Percentiles rank a stretch among this genome's conserved stretches.
These are phyloP conservation scores for Erigeron philadelphicus DNA, from an alignment of 140 eudicot species.

Conservation along the genomic window DNA sequence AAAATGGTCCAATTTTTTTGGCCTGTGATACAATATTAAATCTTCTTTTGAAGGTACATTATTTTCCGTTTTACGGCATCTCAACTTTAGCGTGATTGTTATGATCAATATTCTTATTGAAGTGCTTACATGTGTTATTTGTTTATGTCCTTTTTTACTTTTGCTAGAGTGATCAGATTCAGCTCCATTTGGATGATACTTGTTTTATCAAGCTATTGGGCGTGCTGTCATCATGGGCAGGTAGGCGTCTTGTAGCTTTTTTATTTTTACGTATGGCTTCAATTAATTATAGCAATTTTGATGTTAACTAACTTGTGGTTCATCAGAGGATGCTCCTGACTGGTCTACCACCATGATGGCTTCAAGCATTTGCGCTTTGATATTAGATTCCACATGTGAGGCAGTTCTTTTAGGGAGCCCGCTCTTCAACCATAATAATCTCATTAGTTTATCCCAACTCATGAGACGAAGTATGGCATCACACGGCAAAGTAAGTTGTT, in stretches of 20 bases:
- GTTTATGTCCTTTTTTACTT: neutral
- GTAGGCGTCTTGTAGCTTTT: conserved; percentile 44
- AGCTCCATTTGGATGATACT: conserved; percentile 42
- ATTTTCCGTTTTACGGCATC: neutral
- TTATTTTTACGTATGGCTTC: conserved; percentile 4
- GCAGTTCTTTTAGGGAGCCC: conserved; percentile 48
- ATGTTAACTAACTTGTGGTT: conserved; percentile 17
- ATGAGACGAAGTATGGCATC: conserved; percentile 59
- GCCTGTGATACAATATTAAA: conserved; percentile 91
- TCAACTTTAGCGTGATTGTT: neutral
- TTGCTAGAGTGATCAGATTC: conserved; percentile 49
- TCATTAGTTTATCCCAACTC: conserved; percentile 46
- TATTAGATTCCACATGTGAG: conserved; percentile 70
- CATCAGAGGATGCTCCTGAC: conserved; percentile 46
- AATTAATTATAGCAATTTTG: neutral
- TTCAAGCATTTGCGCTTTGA: conserved; percentile 73
- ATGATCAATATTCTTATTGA: neutral
- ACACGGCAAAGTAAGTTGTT: conserved; percentile 47
- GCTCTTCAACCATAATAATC: conserved; percentile 30
- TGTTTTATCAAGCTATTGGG: conserved; percentile 47
- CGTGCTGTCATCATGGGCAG: conserved; percentile 59
- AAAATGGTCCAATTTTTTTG: conserved; percentile 57
- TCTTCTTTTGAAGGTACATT: conserved; percentile 63
- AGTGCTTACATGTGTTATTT: neutral
- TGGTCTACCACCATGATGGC: conserved; percentile 68